A percentile compares a stretch with the other conserved stretches of the same genome.
phyloP scores from a whole-genome alignment of 2,329 filamentous ascomycete genomes.

The Acarospora socialis region DNA sequence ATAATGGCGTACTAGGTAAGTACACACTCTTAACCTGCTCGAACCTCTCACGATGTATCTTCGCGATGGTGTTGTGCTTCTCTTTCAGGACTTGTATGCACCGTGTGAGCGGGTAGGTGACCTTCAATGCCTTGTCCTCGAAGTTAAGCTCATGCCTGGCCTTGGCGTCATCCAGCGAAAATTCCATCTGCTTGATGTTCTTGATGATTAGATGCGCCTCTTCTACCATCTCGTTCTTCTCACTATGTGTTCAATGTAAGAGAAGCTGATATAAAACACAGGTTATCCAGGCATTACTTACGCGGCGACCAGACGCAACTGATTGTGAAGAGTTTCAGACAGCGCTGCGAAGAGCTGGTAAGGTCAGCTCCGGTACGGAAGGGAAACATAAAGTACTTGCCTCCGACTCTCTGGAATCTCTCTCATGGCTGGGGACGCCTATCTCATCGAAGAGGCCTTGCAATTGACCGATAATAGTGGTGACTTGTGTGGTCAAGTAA shows the following conservation, averaged over 20 bases:
- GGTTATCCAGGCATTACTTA: slow-evolving; percentile 22
- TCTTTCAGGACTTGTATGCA: slow-evolving; percentile 74
- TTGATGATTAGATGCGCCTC: slow-evolving; percentile 77
- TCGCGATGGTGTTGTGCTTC: slow-evolving; percentile 66
- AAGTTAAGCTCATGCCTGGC: slow-evolving; percentile 47
- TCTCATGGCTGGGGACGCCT: slow-evolving; percentile 83
- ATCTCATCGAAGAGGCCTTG: slow-evolving; percentile 96
- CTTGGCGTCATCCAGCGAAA: slow-evolving; percentile 66
- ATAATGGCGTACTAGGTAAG: neutral
- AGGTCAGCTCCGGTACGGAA: slow-evolving; percentile 12
- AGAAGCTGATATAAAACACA: slow-evolving; percentile 4
- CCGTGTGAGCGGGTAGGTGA: slow-evolving; percentile 69
- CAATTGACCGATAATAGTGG: slow-evolving; percentile 80
- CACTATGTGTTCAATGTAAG: slow-evolving; percentile 29
- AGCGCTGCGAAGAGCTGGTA: slow-evolving; percentile 74
- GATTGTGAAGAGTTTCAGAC: slow-evolving; percentile 81
- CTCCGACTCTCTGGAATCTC: slow-evolving; percentile 78
- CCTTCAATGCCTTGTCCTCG: slow-evolving; percentile 54
- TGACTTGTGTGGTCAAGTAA: slow-evolving; percentile 89
- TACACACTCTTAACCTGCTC: slow-evolving; percentile 84
- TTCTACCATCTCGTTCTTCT: slow-evolving; percentile 83
- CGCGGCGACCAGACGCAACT: slow-evolving; percentile 68
- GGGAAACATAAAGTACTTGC: slow-evolving; percentile 34
- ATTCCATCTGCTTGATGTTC: slow-evolving; percentile 84
- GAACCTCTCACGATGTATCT: slow-evolving; percentile 77